Evolutionary conservation across 331 rosid species (phyloP).

Genomic region (Phaseolus coccineus): DNA sequence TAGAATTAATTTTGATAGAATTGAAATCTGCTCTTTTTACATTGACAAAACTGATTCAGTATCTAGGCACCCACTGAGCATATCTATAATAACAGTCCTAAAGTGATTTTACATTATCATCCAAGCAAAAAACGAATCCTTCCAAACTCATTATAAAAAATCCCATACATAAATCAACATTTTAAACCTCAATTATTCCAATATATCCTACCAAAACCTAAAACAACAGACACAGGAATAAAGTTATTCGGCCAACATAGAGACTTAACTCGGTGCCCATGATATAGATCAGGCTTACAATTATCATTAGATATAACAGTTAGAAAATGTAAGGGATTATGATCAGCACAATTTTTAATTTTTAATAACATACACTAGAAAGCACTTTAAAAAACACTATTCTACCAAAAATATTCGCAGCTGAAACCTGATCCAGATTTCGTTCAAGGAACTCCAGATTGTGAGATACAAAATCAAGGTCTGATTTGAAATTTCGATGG

Average conservation of each 20-base stretch:
- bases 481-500: background rate
- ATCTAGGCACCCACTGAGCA: background rate
- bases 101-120: background rate
- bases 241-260: background rate
- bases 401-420: background rate
- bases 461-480: background rate
- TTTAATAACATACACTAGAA: background rate
- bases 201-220: background rate
- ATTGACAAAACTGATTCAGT: background rate
- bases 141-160: background rate
- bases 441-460: background rate
- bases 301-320: background rate
- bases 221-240: background rate
- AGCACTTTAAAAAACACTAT: background rate
- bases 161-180: background rate
- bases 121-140: background rate
- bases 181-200: background rate
- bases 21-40: background rate
- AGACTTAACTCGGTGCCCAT: background rate
- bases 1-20: background rate
- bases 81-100: background rate
- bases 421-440: constrained; percentile 5
- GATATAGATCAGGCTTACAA: constrained; percentile 38
- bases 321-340: background rate
- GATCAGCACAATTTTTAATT: constrained; percentile 10